These are phyloP conservation scores for Taxillus chinensis DNA, from an alignment of 164 flowering plant genomes.

Conservation along the genomic window DNA sequence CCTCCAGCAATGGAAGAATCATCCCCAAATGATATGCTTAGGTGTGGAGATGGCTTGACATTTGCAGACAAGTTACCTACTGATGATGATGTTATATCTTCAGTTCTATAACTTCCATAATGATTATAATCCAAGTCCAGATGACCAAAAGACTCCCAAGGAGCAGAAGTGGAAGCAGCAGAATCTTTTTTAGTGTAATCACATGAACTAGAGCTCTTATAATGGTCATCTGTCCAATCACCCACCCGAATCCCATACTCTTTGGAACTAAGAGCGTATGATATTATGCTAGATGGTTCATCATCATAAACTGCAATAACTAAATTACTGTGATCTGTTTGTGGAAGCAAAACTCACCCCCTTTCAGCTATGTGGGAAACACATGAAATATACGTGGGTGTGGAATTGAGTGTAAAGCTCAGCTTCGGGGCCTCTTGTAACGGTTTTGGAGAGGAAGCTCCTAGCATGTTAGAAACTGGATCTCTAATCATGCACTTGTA, in stretches of 20 bases:
- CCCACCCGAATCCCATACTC: slow-evolving; percentile 59
- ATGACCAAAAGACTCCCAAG: slow-evolving; percentile 60
- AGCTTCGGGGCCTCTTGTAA: slow-evolving; percentile 44
- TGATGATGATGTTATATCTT: slow-evolving; percentile 34
- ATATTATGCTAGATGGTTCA: slow-evolving; percentile 85
- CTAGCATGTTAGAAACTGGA: slow-evolving; percentile 39
- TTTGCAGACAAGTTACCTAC: slow-evolving; percentile 32
- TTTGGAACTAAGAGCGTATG: slow-evolving; percentile 80
- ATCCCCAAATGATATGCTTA: slow-evolving; percentile 54
- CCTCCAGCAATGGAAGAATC: slow-evolving; percentile 41
- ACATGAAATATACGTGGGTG: slow-evolving; percentile 50
- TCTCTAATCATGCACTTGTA: slow-evolving; percentile 62
- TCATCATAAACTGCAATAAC: slow-evolving; percentile 83
- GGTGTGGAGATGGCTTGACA: slow-evolving; percentile 56
- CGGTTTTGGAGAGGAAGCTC: slow-evolving; percentile 39
- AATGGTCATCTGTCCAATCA: slow-evolving; percentile 30
- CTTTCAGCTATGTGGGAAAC: slow-evolving; percentile 56
- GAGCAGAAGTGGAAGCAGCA: slow-evolving; percentile 24
- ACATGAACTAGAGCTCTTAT: slow-evolving; percentile 20
- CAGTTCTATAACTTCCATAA: slow-evolving; percentile 55
- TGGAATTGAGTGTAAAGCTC: slow-evolving; percentile 23
- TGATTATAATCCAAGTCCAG: slow-evolving; percentile 48
- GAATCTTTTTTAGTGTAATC: slow-evolving; percentile 23
- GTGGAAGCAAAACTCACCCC: slow-evolving; percentile 53
- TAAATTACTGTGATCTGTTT: slow-evolving; percentile 33